Evolutionary conservation across 768 basidiomycete species (phyloP).

Genomic region (Amanita muscaria): DNA sequence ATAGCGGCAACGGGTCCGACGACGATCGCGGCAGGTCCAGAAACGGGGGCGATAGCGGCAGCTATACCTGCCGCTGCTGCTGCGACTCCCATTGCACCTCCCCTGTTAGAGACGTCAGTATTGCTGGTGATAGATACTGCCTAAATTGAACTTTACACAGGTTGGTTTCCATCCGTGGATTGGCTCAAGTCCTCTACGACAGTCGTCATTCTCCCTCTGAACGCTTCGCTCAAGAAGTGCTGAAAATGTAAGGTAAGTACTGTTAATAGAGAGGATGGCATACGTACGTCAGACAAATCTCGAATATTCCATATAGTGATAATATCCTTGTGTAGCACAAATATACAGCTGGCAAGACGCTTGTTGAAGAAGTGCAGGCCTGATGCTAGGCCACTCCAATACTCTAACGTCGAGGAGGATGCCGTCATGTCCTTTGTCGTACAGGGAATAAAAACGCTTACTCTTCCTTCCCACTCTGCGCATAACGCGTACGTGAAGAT

Average conservation of each 20-base stretch:
- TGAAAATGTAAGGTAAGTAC: neutral
- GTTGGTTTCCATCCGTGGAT: neutral
- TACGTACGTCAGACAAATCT: neutral
- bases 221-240: neutral
- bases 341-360: neutral
- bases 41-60: neutral
- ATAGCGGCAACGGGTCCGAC: neutral
- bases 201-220: neutral
- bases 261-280: neutral
- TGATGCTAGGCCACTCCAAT: neutral
- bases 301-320: conserved; percentile 1
- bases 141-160: neutral
- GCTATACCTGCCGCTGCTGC: neutral
- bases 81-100: neutral
- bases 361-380: neutral
- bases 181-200: neutral
- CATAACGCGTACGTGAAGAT: neutral
- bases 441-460: neutral
- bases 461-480: conserved; percentile 1
- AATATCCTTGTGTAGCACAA: conserved; percentile 1
- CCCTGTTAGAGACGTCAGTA: neutral
- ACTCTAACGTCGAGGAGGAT: neutral
- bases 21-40: neutral
- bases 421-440: too few relatives aligned
- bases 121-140: neutral